phyloP scores from a whole-genome alignment of 805 yeast species.

The Tetrapisispora pingtungensis region DNA sequence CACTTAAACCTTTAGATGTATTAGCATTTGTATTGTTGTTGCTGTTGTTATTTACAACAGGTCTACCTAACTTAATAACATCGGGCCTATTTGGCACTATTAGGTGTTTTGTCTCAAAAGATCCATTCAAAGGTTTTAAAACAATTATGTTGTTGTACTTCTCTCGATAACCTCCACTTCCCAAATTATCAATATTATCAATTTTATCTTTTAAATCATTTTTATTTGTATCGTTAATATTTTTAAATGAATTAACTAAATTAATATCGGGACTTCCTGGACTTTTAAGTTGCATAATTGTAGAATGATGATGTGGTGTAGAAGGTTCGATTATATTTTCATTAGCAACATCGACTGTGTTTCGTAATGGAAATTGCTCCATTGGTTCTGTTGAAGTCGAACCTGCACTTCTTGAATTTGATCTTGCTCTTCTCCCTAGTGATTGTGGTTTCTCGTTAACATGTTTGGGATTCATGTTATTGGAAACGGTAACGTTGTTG shows the following conservation, averaged over 20 bases:
- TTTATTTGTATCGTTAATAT: not conserved
- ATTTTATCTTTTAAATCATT: not conserved
- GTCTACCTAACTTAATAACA: slow-evolving; percentile 75
- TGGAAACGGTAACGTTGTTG: too few relatives aligned
- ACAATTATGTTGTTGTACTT: slow-evolving; percentile 45
- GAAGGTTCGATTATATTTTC: not conserved
- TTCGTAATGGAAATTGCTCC: slow-evolving; percentile 1
- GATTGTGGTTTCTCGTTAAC: not conserved
- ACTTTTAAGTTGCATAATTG: not conserved
- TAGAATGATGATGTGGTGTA: not conserved
- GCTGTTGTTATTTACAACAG: slow-evolving; percentile 32
- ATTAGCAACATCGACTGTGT: not conserved
- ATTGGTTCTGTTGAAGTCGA: slow-evolving; percentile 6
- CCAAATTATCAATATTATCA: not conserved
- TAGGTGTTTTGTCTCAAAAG: slow-evolving; percentile 66
- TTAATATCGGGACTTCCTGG: slow-evolving; percentile 1
- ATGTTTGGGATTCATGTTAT: not conserved
- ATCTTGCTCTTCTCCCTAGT: slow-evolving; percentile 17
- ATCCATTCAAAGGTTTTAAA: slow-evolving; percentile 59
- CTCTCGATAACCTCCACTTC: slow-evolving; percentile 5
- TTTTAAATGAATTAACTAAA: not conserved
- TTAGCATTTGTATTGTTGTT: not conserved
- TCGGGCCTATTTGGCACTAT: slow-evolving; percentile 70
- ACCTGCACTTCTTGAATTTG: slow-evolving; percentile 24
- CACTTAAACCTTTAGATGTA: not conserved